A percentile compares a stretch with the other conserved stretches of the same genome.
Evolutionary conservation across 2,329 filamentous ascomycete species (phyloP).

Genomic region (Onygenales sp.): DNA sequence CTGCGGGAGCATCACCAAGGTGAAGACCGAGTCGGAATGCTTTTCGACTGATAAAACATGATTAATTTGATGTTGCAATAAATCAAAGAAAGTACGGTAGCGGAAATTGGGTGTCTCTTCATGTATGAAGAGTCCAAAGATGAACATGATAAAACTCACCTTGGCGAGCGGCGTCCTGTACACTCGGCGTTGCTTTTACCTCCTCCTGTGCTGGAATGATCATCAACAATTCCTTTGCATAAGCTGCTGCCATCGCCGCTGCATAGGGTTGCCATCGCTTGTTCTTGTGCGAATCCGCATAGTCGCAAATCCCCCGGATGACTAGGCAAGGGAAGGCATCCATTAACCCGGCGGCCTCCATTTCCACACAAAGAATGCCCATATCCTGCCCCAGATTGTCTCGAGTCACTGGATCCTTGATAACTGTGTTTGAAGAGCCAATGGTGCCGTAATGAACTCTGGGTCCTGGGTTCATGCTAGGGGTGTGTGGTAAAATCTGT

Average conservation of each 20-base stretch:
- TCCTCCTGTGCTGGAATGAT: not conserved
- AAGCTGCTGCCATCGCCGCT: conserved; percentile 22
- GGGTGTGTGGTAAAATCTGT: not conserved
- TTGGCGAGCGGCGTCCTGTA: too few species aligned
- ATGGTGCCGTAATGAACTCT: conserved; percentile 17
- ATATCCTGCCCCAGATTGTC: conserved; percentile 7
- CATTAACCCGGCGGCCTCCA: conserved; percentile 21
- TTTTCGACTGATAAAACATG: too few species aligned
- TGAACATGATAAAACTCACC: too few species aligned
- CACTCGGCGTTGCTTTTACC: not conserved
- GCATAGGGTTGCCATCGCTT: conserved; percentile 30
- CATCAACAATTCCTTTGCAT: conserved; percentile 13
- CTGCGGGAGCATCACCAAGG: too few species aligned
- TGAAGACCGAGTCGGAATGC: too few species aligned
- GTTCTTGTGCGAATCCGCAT: conserved; percentile 32
- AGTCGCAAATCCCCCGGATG: conserved; percentile 34
- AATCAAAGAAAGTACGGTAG: too few species aligned
- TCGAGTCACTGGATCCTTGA: conserved; percentile 12
- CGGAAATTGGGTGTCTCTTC: not conserved
- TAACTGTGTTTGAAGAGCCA: conserved; percentile 17
- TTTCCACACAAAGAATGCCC: conserved; percentile 20
- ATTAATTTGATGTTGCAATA: too few species aligned
- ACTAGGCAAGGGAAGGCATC: conserved; percentile 26
- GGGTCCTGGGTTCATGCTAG: not conserved
- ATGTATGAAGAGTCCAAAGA: too few species aligned